These are phyloP conservation scores for Protomyces inouyei DNA, from an alignment of 1,139 yeast genomes.

Conservation along the genomic window DNA sequence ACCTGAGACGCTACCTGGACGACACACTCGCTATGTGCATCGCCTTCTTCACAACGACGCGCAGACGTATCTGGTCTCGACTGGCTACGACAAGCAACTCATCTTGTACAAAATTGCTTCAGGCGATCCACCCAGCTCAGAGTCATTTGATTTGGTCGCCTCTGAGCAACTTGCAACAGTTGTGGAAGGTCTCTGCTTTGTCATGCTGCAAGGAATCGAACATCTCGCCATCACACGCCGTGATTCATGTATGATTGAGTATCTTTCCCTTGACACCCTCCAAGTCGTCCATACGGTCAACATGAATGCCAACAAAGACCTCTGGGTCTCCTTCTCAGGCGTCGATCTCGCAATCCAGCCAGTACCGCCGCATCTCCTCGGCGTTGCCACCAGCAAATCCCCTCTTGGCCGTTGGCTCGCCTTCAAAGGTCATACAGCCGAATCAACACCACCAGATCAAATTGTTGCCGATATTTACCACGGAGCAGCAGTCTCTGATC, in stretches of 20 bases:
- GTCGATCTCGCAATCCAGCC: conserved; percentile 45
- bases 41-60: conserved; percentile 40
- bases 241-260: conserved; percentile 57
- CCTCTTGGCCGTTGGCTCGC: conserved; percentile 65
- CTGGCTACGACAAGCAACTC: conserved; percentile 59
- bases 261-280: conserved; percentile 39
- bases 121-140: background rate
- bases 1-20: conserved; percentile 35
- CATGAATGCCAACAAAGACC: conserved; percentile 68
- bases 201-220: background rate
- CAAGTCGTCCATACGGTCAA: conserved; percentile 50
- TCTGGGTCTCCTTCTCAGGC: conserved; percentile 63
- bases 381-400: conserved; percentile 63
- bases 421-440: conserved; percentile 30
- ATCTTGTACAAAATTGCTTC: conserved; percentile 25
- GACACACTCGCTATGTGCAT: conserved; percentile 46
- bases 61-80: conserved; percentile 46
- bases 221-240: conserved; percentile 1
- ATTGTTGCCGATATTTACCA: conserved; percentile 58
- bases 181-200: conserved; percentile 5
- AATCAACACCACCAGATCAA: conserved; percentile 37
- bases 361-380: conserved; percentile 33
- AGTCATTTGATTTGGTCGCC: background rate
- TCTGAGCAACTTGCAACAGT: background rate
- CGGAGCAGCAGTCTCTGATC: conserved; percentile 62